Evolutionary conservation across 225 moss, liverwort and hornwort genomes (phyloP).

Genomic region (Bryum argenteum): DNA sequence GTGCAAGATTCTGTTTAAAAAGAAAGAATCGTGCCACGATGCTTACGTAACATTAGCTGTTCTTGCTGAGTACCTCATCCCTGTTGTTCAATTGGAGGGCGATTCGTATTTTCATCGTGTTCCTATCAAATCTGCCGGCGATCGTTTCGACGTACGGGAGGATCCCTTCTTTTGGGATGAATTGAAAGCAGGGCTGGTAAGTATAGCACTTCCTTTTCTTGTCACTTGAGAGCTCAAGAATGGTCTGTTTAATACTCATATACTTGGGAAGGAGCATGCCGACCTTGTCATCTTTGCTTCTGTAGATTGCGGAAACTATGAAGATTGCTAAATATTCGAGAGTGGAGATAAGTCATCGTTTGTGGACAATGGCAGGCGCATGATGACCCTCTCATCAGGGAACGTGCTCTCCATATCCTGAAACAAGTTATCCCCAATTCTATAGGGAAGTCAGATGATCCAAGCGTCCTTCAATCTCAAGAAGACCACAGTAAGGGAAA

Average conservation of each 20-base stretch:
- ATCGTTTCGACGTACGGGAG: conserved; percentile 62
- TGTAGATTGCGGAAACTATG: neutral
- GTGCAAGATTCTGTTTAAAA: conserved; percentile 68
- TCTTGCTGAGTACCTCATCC: conserved; percentile 67
- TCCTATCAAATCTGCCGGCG: conserved; percentile 30
- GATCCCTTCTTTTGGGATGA: conserved; percentile 74
- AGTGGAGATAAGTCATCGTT: conserved; percentile 5
- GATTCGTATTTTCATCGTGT: conserved; percentile 22
- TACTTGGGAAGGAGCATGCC: conserved; percentile 13
- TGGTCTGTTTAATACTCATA: conserved; percentile 1
- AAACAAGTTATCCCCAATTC: conserved; percentile 57
- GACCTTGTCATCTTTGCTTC: neutral
- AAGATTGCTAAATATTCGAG: neutral
- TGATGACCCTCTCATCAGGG: conserved; percentile 60
- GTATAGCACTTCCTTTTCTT: conserved; percentile 11
- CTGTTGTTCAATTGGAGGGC: conserved; percentile 37
- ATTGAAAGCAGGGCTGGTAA: conserved; percentile 76
- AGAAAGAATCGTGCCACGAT: conserved; percentile 55
- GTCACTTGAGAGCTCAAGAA: conserved; percentile 12
- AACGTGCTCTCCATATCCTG: conserved; percentile 62
- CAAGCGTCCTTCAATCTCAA: conserved; percentile 28
- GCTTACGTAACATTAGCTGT: conserved; percentile 60
- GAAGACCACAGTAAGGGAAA: conserved; percentile 31
- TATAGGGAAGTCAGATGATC: conserved; percentile 18
- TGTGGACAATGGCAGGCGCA: conserved; percentile 56